Evolutionary conservation across 768 basidiomycete species (phyloP).

Genomic region (Paxillus rubicundulus): DNA sequence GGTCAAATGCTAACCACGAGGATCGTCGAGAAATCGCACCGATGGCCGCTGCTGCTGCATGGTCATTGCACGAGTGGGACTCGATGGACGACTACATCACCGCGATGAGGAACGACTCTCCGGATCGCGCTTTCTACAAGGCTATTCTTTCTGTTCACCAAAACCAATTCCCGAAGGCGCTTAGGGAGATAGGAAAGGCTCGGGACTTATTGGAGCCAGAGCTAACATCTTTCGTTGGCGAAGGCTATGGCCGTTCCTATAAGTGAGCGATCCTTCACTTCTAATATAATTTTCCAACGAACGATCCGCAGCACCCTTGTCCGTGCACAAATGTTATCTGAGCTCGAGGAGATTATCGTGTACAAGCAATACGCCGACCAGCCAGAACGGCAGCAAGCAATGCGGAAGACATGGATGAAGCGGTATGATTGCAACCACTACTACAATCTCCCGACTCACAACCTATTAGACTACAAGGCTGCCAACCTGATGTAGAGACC

Average conservation of each 20-base stretch:
- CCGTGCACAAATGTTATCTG: constrained; percentile 96
- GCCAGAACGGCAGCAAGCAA: constrained; percentile 85
- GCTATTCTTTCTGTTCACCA: constrained; percentile 96
- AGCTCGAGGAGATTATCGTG: constrained; percentile 94
- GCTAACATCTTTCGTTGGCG: constrained; percentile 86
- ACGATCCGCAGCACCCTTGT: constrained; percentile 74
- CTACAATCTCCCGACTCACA: background rate
- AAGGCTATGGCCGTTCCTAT: constrained; percentile 96
- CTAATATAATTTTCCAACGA: constrained; percentile 8
- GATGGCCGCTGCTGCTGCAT: constrained; percentile 94
- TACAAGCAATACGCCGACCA: constrained; percentile 96
- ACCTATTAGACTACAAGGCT: constrained; percentile 74
- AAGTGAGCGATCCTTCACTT: constrained; percentile 56
- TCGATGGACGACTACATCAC: constrained; percentile 96
- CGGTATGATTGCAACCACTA: constrained; percentile 47
- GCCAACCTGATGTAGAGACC: constrained; percentile 97
- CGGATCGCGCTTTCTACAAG: constrained; percentile 93
- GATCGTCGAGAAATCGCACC: constrained; percentile 91
- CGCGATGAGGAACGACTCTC: constrained; percentile 89
- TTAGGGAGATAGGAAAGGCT: constrained; percentile 87
- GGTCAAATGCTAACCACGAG: constrained; percentile 79
- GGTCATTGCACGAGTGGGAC: constrained; percentile 97
- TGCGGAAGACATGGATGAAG: constrained; percentile 97
- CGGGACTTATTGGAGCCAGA: constrained; percentile 91
- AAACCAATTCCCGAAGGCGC: constrained; percentile 90